Base-by-base conservation (phyloP, 331 rosid species). In the Cydonia oblonga region DNA sequence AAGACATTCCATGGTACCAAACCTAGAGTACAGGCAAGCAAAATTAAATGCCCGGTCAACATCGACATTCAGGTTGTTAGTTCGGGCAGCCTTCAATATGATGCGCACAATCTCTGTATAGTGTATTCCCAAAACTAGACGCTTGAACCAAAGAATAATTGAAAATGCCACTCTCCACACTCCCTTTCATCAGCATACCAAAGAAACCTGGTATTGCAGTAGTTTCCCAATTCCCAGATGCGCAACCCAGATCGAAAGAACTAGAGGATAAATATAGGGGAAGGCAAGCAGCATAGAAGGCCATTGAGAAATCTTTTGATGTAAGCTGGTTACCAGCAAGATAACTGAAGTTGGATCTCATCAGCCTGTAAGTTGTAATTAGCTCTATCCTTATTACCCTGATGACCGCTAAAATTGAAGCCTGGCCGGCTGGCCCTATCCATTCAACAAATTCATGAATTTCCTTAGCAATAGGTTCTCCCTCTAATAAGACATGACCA, bases 201-300 rank as follows among this genome's bases (percentile, higher is more conserved):
- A 89, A 78, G 79, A 89, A 79, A 64, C 96, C 92, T 73, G 84
- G 92, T 76, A 87, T 84, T 62, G 90, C 90, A 20, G 89, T 79
- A 25, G 89, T 56, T 56, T n/a, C 90, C 52, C 92, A 40, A 10
- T 40, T 3, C 5, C 15, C 46, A 40, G 44, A 87, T 46, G 84
- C 53, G 56, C 44, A 38, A 11, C 66, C 89, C 87, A 66, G 80
- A 79, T 54, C 88, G 87, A 86, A 87, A 78, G 84, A 40, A 40
- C 5, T 87, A 19, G 90, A 84, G 81, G 85, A 87, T 70, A 89
- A 92, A 52, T 88, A 85, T 63, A 87, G 87, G 52, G 96, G 92
- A 67, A 89, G 87, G 79, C 96, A 89, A 28, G 92, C 92, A 5
- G 86, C 96, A 75, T 87, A 88, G 75, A 89, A 89, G 74, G 92